Conservation (phyloP, 179 eudicot genomes). For the Beta macrorhiza region DNA sequence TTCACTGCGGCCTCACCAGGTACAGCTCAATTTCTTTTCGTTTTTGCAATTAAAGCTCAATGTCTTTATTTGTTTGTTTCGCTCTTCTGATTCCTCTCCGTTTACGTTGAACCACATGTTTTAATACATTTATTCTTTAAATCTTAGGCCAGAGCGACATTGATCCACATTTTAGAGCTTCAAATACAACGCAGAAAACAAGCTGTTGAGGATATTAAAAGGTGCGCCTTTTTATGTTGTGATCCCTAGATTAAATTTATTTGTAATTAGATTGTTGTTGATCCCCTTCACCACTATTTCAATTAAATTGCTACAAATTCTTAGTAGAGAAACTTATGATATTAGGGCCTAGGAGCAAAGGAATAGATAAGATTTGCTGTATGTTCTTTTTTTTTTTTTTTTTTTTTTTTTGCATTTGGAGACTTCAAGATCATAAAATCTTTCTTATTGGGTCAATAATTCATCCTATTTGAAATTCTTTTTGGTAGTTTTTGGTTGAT, state of each 20-base stretch:
- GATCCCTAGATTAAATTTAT: not conserved
- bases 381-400: not conserved
- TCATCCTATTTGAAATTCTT: not conserved
- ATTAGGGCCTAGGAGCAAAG: not conserved
- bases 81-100: not conserved
- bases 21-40: slow-evolving; percentile 1
- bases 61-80: not conserved
- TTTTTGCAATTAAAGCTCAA: not conserved
- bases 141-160: slow-evolving; percentile 81
- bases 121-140: not conserved
- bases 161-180: slow-evolving; percentile 81
- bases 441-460: not conserved
- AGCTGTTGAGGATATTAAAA: slow-evolving; percentile 91
- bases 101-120: not conserved
- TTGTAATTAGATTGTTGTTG: not conserved
- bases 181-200: slow-evolving; percentile 85
- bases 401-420: not conserved
- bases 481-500: too few species aligned
- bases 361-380: not conserved
- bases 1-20: slow-evolving; percentile 95
- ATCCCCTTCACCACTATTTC: not conserved
- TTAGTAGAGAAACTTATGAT: not conserved
- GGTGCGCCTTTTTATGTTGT: slow-evolving; percentile 38
- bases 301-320: not conserved
- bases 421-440: not conserved